These are phyloP conservation scores for Pugionium dolabratum DNA, from an alignment of 345 rosid genomes.

Conservation along the genomic window DNA sequence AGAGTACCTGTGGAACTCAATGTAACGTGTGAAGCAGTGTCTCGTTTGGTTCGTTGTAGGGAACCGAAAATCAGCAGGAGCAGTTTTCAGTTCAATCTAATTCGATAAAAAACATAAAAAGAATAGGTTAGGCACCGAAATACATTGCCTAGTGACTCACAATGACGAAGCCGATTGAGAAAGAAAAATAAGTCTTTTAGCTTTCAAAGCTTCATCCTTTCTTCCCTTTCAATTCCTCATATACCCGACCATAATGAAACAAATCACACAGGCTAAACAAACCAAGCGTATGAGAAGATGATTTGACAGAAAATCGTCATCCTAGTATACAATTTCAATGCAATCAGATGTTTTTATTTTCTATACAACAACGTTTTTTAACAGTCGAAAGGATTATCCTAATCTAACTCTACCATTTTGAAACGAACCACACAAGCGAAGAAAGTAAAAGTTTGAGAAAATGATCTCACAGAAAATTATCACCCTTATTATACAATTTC, in stretches of 20 bases:
- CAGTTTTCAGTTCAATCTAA: conserved; percentile 76
- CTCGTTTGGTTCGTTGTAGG: conserved; percentile 97
- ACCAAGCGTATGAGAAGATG: background rate
- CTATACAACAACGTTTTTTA: too few species aligned
- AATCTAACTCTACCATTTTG: conserved; percentile 3
- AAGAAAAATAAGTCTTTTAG: background rate
- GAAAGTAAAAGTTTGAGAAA: background rate
- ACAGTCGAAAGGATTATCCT: too few species aligned
- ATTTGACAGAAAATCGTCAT: background rate
- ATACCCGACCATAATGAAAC: background rate
- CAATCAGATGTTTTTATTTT: background rate
- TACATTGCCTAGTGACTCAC: background rate
- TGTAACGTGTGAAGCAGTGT: conserved; percentile 94
- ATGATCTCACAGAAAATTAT: background rate
- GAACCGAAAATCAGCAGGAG: conserved; percentile 96
- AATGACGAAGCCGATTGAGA: background rate
- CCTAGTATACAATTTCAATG: background rate
- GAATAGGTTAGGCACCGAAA: conserved; percentile 1
- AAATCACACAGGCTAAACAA: background rate
- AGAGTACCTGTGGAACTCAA: conserved; percentile 78
- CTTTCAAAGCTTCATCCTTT: background rate
- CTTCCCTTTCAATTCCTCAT: background rate
- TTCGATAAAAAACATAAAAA: conserved; percentile 9
- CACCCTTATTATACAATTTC: background rate
- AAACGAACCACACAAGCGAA: background rate